These are phyloP conservation scores for Amyloporia xantha DNA, from an alignment of 768 basidiomycete genomes.

Conservation along the genomic window DNA sequence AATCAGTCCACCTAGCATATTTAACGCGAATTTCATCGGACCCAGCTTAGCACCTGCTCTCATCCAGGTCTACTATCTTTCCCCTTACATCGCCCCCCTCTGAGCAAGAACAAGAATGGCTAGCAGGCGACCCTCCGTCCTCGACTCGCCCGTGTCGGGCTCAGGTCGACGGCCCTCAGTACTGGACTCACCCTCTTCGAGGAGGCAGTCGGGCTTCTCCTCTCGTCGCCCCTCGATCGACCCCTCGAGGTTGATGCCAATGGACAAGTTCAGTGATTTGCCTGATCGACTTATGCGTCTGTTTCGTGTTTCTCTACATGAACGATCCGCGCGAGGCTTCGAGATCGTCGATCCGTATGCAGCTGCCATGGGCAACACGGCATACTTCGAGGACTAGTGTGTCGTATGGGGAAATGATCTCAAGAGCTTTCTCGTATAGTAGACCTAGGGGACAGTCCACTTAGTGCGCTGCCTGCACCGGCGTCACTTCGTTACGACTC, in stretches of 20 bases:
- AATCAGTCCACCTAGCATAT: conserved; percentile 3
- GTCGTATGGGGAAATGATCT: too few species aligned
- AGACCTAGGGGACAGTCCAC: too few species aligned
- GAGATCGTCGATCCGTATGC: neutral
- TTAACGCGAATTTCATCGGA: neutral
- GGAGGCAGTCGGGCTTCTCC: conserved; percentile 19
- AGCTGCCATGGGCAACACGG: too few species aligned
- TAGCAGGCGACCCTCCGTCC: conserved; percentile 9
- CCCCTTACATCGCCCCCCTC: conserved; percentile 6
- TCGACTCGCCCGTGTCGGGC: conserved; percentile 13
- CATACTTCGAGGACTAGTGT: neutral
- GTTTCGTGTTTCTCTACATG: neutral
- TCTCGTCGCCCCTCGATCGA: conserved; percentile 73
- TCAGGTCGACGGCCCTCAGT: conserved; percentile 16
- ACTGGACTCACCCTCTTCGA: conserved; percentile 15
- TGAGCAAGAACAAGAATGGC: conserved; percentile 1
- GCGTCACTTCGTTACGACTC: too few species aligned
- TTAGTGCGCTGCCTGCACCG: too few species aligned
- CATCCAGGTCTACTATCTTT: conserved; percentile 8
- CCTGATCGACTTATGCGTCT: neutral
- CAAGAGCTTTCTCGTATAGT: too few species aligned
- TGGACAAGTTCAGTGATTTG: conserved; percentile 57
- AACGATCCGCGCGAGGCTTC: neutral
- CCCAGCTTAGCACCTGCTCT: neutral
- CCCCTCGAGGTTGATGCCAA: conserved; percentile 66